Conservation (phyloP, 2,329 filamentous ascomycete genomes). For the Sarocladiaceae sp. region DNA sequence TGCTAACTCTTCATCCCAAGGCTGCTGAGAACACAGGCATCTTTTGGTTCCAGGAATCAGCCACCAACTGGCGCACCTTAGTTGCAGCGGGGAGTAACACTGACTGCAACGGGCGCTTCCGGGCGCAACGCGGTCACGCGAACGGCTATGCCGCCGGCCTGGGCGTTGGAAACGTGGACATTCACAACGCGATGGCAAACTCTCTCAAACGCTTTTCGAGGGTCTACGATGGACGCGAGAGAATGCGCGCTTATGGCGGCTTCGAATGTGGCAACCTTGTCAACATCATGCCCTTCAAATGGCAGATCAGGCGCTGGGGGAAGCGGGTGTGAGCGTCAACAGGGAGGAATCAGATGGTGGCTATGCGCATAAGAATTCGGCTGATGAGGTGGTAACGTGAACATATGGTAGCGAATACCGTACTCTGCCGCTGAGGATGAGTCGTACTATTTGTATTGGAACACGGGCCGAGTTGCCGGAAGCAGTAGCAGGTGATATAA, state of each 20-base stretch:
- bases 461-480: too few relatives aligned
- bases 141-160: neutral
- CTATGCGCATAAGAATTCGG: too few relatives aligned
- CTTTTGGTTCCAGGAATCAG: neutral
- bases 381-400: too few relatives aligned
- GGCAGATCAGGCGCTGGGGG: neutral
- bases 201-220: neutral
- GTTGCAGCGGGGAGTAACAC: neutral
- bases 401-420: too few relatives aligned
- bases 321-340: too few relatives aligned
- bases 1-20: neutral
- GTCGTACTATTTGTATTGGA: too few relatives aligned
- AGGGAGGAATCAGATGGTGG: too few relatives aligned
- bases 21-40: neutral
- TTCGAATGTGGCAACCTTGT: neutral
- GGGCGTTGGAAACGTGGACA: neutral
- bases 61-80: neutral
- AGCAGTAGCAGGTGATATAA: too few relatives aligned
- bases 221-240: neutral
- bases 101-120: neutral
- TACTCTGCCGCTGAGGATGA: too few relatives aligned
- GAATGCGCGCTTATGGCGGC: neutral
- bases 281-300: neutral
- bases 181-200: neutral
- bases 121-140: neutral